Base-by-base conservation (phyloP, 1,139 yeast genomes). In the Taiozyma sp. region DNA sequence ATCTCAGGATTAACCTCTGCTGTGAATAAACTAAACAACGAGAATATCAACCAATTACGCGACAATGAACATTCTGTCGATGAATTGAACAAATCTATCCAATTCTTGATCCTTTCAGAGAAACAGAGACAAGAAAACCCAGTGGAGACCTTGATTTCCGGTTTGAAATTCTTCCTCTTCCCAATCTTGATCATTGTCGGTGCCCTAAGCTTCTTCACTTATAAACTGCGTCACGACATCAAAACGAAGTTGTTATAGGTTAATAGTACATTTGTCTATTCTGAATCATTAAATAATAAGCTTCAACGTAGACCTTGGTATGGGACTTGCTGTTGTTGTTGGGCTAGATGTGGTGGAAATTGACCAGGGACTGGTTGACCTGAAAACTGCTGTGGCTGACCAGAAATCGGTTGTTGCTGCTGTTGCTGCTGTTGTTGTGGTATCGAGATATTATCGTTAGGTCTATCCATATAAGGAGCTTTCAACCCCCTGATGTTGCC, bases 401-500 rank as follows among this genome's bases (percentile, higher is more conserved):
- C 30, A 28, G 23, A 12, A 3, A 24, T 22, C 19, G 19, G 19
- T 13, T 29, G 40, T 19, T 46, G 51, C 19, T 42, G 48, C 24
- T 32, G 44, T 6, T 41, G 48, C 13, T 34, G 45, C 14, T 30
- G 49, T 8, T 43, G 46, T n/a, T 32, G 27, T 14, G 22, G 9
- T 23, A 4, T n/a, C 12, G 4, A 9, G 38, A 40, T n/a, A 3
- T 16, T 22, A 13, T 19, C 45, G 12, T 36, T 32, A 28, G 60
- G 61, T 47, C 48, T 58, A 28, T 58, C 62, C 3, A 50, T 44
- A 58, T 74, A 76, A 4, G 78, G 73, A 12, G 81, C 78, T 55
- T 67, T 72, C 40, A 68, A 65, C 5, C 71, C 70, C 45, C 66
- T 64, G 10, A 76, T 71, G 53, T 75, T 76, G 2, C 74, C 67